Evolutionary conservation across 805 yeast species (phyloP).

Genomic region (Ogataea sp.): DNA sequence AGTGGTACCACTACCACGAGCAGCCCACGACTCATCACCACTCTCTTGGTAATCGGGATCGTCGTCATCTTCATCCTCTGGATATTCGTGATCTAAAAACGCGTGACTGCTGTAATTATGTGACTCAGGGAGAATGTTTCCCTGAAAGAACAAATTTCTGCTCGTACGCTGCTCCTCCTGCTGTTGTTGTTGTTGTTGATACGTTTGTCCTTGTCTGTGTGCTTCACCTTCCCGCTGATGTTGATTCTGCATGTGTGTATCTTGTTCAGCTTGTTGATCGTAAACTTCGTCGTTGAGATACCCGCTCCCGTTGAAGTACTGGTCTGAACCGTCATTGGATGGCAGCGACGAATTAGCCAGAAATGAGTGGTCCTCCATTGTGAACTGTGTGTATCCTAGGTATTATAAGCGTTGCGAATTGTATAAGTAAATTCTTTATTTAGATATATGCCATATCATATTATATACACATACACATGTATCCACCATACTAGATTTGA

Average conservation of each 20-base stretch:
- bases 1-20: too few relatives aligned
- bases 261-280: background rate
- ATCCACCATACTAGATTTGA: too few relatives aligned
- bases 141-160: background rate
- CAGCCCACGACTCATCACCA: background rate
- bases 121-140: background rate
- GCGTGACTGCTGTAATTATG: background rate
- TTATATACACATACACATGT: too few relatives aligned
- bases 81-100: background rate
- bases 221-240: background rate
- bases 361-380: background rate
- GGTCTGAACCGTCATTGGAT: background rate
- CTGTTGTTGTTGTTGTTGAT: too few relatives aligned
- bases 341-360: background rate
- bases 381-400: too few relatives aligned
- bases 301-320: background rate
- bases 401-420: too few relatives aligned
- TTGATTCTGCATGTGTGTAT: background rate
- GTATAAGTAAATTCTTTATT: too few relatives aligned
- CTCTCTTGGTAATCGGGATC: background rate
- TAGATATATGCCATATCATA: too few relatives aligned
- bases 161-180: background rate
- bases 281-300: background rate
- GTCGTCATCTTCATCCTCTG: background rate
- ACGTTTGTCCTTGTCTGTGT: background rate